phyloP scores from a whole-genome alignment of 441 rosid species.

The Brassica balearica region DNA sequence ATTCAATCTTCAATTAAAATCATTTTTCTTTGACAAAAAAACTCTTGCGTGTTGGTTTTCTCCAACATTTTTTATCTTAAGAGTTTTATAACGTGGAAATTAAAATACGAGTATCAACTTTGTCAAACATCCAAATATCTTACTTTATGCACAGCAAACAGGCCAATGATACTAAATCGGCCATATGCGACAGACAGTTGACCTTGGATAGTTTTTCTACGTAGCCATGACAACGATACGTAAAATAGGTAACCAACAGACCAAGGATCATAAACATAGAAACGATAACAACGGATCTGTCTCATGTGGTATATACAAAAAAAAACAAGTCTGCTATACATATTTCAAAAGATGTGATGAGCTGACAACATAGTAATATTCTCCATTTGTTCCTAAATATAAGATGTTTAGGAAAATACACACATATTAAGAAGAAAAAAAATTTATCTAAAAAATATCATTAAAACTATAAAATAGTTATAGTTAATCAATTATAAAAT shows the following conservation, averaged over 20 bases:
- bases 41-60: not conserved
- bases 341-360: no score
- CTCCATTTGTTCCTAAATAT: no score
- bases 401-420: no score
- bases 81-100: not conserved
- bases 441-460: no score
- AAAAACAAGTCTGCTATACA: no score
- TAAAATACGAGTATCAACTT: not conserved
- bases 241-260: constrained; percentile 19
- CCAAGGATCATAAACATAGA: constrained; percentile 24
- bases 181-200: constrained; percentile 1
- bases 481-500: no score
- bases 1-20: not conserved
- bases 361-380: no score
- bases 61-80: not conserved
- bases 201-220: not conserved
- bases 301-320: constrained; percentile 23
- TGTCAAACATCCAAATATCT: not conserved
- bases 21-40: not conserved
- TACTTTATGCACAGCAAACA: not conserved
- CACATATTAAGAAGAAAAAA: no score
- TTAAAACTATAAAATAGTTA: no score
- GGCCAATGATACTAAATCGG: not conserved
- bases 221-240: constrained; percentile 16
- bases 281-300: constrained; percentile 41